Base-by-base conservation (phyloP, 1,284 basidiomycete genomes). In the Coniferiporia sulphurascens region DNA sequence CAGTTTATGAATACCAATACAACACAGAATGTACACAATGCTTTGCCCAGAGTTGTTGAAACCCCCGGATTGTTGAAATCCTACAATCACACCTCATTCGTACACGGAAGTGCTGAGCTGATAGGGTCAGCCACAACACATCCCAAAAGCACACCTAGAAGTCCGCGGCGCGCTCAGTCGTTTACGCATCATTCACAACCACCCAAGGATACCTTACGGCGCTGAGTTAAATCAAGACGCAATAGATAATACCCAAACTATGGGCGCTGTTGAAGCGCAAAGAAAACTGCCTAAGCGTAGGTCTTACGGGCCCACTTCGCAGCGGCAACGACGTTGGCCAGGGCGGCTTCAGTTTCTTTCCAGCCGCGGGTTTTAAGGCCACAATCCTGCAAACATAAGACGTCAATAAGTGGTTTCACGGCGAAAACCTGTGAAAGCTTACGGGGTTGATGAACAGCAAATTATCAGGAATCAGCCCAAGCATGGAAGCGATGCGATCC, bases 361-460 rank as follows among this genome's bases (percentile, higher is more conserved):
- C 95, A 97, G 65, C 87, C 91, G 80, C 95, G 93, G 69, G 94
- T 96, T 85, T 95, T 95, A 66, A 92, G 78, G 75, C 90, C 90
- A 68, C 90, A 92, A 73, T 92, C 89, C 80, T 82, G n/a, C 32
- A 38, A 21, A 17, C n/a, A 32, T 4, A 64, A 32, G 55, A 63
- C 12, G 54, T 51, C 19, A 58, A 34, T 61, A 51, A 53, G 19
- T 66, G 48, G 56, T 60, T 52, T 49, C 22, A 27, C 59, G 43
- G 22, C 27, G 45, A 58, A 56, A n/a, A 32, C 21, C 27, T 21
- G 52, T 52, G 43, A 13, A 71, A 74, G 77, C 88, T 79, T 74
- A 92, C 89, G 63, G 97, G 96, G 85, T 98, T 98, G 78, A 98
- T 82, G 74, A 95, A 92, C 75, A 93, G 84, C 62, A 94, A 81